Base-by-base conservation (phyloP, 192 early-diverging fungal species). In the Coemansia sp. region DNA sequence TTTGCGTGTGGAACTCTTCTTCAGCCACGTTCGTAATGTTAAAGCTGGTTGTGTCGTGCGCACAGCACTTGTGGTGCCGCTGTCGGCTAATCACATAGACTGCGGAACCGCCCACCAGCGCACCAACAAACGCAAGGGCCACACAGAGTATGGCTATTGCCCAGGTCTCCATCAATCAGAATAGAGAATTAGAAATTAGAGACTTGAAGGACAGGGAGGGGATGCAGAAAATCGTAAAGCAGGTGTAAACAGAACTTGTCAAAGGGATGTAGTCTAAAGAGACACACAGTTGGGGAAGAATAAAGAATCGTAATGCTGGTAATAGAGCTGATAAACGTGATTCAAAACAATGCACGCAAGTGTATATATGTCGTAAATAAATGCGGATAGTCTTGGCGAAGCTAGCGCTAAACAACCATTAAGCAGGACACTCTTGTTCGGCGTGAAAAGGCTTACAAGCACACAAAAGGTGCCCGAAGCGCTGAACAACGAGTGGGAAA, bases 1-100 rank as follows among this genome's bases (percentile, higher is more conserved):
- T 65, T 19, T 72, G 69, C 9, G 70, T 66, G 22, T 68, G 66
- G 27, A 57, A 62, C 55, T 76, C 69, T 12, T 71, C 74, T 2
- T 38, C 39, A 6, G 45, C 38, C 7, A 48, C 24, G 21, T 35
- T 52, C 9, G 21, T 25, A 7, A 24, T 25, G 47, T 24, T 24
- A 2, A 56, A 49, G 38, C 58, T 22, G 56, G 15, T 29, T 5
- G 29, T n/a, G n/a, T 56, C 11, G 5, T 27, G 54, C 14, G 23
- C 29, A 17, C 56, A 57, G 56, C 56, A 57, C 48, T 21, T 21
- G 48, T 58, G 66, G 27, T 50, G 60, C 47, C 51, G 58, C 43
- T 54, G 47, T 14, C 49, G 59, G 54, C 37, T 47, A 10, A 55
- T 23, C 17, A 35, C 24, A 60, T 50, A 67, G 39, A 67, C 45